A percentile compares a stretch with the other conserved stretches of the same genome.
Evolutionary conservation across 495 filamentous ascomycete genomes (phyloP).

Genomic region (Parathielavia appendiculata): DNA sequence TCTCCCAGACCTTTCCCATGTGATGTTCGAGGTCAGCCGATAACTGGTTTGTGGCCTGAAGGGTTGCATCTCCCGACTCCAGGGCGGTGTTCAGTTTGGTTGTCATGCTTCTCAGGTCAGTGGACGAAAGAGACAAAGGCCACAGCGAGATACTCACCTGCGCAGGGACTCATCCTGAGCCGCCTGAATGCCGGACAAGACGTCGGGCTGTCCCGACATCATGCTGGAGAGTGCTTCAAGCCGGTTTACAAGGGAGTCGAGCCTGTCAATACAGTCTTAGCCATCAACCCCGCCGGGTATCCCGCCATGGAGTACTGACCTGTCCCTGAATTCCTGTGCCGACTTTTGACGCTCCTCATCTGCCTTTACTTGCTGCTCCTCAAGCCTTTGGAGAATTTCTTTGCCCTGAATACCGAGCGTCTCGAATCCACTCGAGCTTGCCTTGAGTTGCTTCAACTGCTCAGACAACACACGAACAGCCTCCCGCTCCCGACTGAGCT

Average conservation of each 20-base stretch:
- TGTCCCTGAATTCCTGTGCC: constrained; percentile 6
- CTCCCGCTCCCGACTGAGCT: constrained; percentile 30
- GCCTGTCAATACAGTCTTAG: constrained; percentile 10
- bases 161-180: constrained; percentile 7
- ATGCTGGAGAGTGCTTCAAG: constrained; percentile 12
- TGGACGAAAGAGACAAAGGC: neutral
- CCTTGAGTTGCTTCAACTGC: constrained; percentile 27
- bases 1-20: constrained; percentile 15
- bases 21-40: constrained; percentile 17
- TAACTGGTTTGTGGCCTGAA: constrained; percentile 12
- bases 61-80: constrained; percentile 4
- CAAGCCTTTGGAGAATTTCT: constrained; percentile 31
- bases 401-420: constrained; percentile 26
- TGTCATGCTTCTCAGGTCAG: constrained; percentile 17
- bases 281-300: neutral
- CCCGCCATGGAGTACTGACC: constrained; percentile 3
- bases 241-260: constrained; percentile 14
- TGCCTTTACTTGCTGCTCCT: constrained; percentile 17
- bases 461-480: constrained; percentile 22
- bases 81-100: constrained; percentile 20
- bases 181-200: constrained; percentile 8
- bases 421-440: constrained; percentile 28
- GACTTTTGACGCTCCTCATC: constrained; percentile 12
- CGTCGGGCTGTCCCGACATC: constrained; percentile 11
- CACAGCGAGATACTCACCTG: constrained; percentile 2